Percentiles rank a stretch among this genome's conserved stretches.
Evolutionary conservation across 257 asterid genomes (phyloP).

Genomic region (Nicotiana undulata): DNA sequence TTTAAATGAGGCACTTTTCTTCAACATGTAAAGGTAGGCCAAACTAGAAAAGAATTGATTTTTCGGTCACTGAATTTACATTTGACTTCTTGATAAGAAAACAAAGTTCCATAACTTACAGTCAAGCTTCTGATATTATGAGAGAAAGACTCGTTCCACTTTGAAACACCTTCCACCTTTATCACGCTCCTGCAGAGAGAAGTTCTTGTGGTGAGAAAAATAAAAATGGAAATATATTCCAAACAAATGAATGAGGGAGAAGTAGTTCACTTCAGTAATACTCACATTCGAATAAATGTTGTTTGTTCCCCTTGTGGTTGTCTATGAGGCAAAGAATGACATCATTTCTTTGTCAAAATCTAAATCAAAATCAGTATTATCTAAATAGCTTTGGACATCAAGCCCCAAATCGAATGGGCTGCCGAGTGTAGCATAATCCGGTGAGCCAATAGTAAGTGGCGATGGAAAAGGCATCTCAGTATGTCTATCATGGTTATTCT

Average conservation of each 20-base stretch:
- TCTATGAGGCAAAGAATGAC: constrained; percentile 16
- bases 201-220: not conserved
- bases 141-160: not conserved
- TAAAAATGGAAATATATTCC: not conserved
- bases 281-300: not conserved
- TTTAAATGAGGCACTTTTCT: not conserved
- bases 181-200: not conserved
- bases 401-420: constrained; percentile 13
- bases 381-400: not conserved
- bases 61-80: not conserved
- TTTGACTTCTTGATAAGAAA: not conserved
- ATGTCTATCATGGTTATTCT: constrained; percentile 15
- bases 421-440: constrained; percentile 15
- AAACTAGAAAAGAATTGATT: not conserved
- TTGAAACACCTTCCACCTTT: not conserved
- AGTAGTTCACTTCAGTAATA: not conserved
- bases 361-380: constrained; percentile 1
- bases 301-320: not conserved
- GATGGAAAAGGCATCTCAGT: constrained; percentile 19
- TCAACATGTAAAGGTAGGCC: not conserved
- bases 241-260: not conserved
- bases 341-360: constrained; percentile 5
- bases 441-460: constrained; percentile 11
- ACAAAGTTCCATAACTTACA: not conserved
- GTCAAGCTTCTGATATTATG: not conserved